Evolutionary conservation across 2,329 filamentous ascomycete genomes (phyloP), one percentile per base, ranked within the genome.

Genomic region (Fusarium euwallaceae): DNA sequence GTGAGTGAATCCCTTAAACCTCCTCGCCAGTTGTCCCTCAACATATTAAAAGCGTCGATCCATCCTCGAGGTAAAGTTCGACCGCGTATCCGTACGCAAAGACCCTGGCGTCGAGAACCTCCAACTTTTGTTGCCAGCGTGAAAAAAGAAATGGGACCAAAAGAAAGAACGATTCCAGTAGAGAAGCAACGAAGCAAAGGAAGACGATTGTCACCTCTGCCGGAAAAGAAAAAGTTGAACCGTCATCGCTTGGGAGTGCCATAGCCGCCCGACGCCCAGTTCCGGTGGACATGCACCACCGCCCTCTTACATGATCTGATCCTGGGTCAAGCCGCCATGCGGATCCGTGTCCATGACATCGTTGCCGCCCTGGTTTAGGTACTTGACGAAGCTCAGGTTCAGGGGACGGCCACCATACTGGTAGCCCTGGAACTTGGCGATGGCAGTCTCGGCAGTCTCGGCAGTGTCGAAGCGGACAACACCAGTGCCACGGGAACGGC

Each of bases 341-440:
- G 94, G 90, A 72, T 95, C 92, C 37, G 92, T 94, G 76, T 98
- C 95, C 95, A 98, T 98, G 77, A 87, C 89, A 74, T 95, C 93
- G 73, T 85, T 86, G 60, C 88, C 88, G 45, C 90, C 88, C 63
- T 90, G 87, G 81, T 93, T 96, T 75, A 94, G 87, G 84, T 98
- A 98, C 84, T 97, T 97, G 87, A 98, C 96, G 81, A 94, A 98
- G 83, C 92, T 96, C 80, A 99, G 88, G 67, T 95, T 95, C 70
- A 99, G 92, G 78, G 97, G 97, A 76, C 97, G 95, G 65, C 95
- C 95, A 76, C 97, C 97, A 80, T 99, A 99, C 83, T 98, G 94
- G 82, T 99, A 99, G 66, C 95, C 95, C 78, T 97, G 96, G 87
- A 99, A 99, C 83, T 99, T 99, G 80, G 94, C 91, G 79, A 99